Evolutionary conservation across 2,329 filamentous ascomycete species (phyloP).

Genomic region (Xylariales sp.): DNA sequence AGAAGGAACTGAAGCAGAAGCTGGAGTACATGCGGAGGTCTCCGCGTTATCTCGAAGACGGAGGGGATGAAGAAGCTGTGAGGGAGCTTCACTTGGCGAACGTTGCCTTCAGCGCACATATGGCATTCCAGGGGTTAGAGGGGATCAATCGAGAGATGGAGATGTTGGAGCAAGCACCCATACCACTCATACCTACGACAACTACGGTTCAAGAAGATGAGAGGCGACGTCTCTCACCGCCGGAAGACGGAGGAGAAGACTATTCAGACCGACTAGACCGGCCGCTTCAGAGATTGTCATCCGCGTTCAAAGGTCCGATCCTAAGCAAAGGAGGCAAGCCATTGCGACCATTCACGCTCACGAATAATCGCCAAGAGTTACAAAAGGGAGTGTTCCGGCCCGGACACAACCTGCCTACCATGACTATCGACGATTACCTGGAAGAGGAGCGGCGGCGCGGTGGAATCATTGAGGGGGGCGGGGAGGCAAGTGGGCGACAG

Average conservation of each 20-base stretch:
- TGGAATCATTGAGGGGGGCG: conserved; percentile 87
- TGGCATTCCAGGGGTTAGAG: conserved; percentile 83
- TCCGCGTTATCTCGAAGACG: conserved; percentile 40
- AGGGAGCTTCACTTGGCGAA: conserved; percentile 75
- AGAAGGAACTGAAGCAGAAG: conserved; percentile 79
- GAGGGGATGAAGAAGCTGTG: conserved; percentile 79
- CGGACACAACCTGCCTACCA: conserved; percentile 90
- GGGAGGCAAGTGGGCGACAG: conserved; percentile 63
- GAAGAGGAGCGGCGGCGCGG: conserved; percentile 83
- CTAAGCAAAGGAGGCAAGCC: conserved; percentile 77
- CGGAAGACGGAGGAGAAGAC: conserved; percentile 36
- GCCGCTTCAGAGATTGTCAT: conserved; percentile 47
- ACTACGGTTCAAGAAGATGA: conserved; percentile 43
- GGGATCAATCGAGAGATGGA: conserved; percentile 78
- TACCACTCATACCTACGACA: conserved; percentile 36
- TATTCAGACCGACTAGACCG: conserved; percentile 74
- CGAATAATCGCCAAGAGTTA: conserved; percentile 71
- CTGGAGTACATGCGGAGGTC: conserved; percentile 55
- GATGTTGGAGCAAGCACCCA: conserved; percentile 72
- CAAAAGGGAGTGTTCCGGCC: conserved; percentile 79
- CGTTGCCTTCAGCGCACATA: conserved; percentile 67
- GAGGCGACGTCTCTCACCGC: conserved; percentile 31
- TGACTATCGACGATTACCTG: conserved; percentile 96
- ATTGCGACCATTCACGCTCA: conserved; percentile 82
- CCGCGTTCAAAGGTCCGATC: conserved; percentile 61